These are phyloP conservation scores for Ogataea nakhonphanomensis DNA, from an alignment of 805 yeast species.

Conservation along the genomic window DNA sequence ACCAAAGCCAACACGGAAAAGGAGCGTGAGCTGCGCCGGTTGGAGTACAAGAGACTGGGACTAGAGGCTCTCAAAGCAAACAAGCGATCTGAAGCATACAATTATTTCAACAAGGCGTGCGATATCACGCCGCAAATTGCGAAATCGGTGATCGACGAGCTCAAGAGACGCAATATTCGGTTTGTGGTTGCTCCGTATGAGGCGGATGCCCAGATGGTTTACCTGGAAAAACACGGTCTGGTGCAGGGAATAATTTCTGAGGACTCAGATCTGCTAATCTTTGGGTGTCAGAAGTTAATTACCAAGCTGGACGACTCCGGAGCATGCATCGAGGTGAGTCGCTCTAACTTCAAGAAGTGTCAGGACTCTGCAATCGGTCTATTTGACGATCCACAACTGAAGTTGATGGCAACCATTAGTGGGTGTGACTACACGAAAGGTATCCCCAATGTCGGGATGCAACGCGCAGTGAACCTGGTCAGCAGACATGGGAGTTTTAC, in stretches of 20 bases:
- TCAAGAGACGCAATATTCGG: slow-evolving; percentile 53
- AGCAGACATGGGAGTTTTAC: slow-evolving; percentile 49
- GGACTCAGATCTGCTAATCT: slow-evolving; percentile 87
- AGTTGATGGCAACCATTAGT: slow-evolving; percentile 79
- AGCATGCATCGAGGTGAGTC: slow-evolving; percentile 64
- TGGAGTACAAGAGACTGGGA: slow-evolving; percentile 57
- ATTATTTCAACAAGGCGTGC: slow-evolving; percentile 71
- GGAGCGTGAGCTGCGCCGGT: slow-evolving; percentile 57
- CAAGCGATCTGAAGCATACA: slow-evolving; percentile 57
- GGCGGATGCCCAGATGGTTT: slow-evolving; percentile 97
- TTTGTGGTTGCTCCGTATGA: slow-evolving; percentile 96
- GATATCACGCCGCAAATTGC: slow-evolving; percentile 92
- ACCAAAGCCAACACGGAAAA: slow-evolving; percentile 71
- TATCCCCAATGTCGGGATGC: slow-evolving; percentile 73
- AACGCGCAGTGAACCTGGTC: slow-evolving; percentile 66
- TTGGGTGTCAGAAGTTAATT: slow-evolving; percentile 74
- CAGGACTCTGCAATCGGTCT: slow-evolving; percentile 40
- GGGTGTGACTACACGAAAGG: slow-evolving; percentile 98
- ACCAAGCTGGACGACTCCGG: slow-evolving; percentile 77
- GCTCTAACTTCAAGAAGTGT: slow-evolving; percentile 45
- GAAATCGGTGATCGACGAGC: slow-evolving; percentile 69
- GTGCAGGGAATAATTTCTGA: slow-evolving; percentile 89
- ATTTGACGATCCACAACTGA: slow-evolving; percentile 54
- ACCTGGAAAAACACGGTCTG: slow-evolving; percentile 66
- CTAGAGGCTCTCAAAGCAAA: slow-evolving; percentile 49